phyloP scores from a whole-genome alignment of 1,139 yeast genomes.

The Nadsonia commutata region DNA sequence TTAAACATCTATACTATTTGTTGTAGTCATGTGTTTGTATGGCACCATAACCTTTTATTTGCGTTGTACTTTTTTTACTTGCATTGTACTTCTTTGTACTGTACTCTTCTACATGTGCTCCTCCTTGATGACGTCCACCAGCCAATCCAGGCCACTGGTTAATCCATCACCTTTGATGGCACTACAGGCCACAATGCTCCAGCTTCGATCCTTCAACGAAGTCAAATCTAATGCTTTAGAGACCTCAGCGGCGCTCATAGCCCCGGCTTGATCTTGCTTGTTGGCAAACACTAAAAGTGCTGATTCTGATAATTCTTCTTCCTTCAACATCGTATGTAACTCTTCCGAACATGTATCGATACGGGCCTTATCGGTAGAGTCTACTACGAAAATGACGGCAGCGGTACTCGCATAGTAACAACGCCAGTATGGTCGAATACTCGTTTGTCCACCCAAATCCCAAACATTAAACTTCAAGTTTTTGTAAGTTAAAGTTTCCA shows the following conservation, averaged over 20 bases:
- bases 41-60: neutral
- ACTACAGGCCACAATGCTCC: slow-evolving; percentile 96
- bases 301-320: slow-evolving; percentile 80
- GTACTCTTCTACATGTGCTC: slow-evolving; percentile 24
- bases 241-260: slow-evolving; percentile 88
- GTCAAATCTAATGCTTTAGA: slow-evolving; percentile 75
- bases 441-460: slow-evolving; percentile 95
- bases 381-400: slow-evolving; percentile 92
- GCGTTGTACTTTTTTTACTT: neutral
- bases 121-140: slow-evolving; percentile 89
- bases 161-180: slow-evolving; percentile 94
- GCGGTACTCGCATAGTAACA: slow-evolving; percentile 94
- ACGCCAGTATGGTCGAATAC: slow-evolving; percentile 95
- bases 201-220: slow-evolving; percentile 84
- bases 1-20: neutral
- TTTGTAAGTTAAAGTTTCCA: slow-evolving; percentile 81
- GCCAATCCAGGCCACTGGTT: slow-evolving; percentile 87
- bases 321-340: slow-evolving; percentile 78
- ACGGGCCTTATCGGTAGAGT: slow-evolving; percentile 91
- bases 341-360: slow-evolving; percentile 79
- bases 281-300: slow-evolving; percentile 92
- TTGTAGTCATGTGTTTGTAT: neutral
- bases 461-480: slow-evolving; percentile 77
- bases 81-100: neutral
- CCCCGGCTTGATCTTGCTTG: slow-evolving; percentile 95